phyloP scores from a whole-genome alignment of 371 early-diverging fungal species.

The Rhizomucor pusillus region DNA sequence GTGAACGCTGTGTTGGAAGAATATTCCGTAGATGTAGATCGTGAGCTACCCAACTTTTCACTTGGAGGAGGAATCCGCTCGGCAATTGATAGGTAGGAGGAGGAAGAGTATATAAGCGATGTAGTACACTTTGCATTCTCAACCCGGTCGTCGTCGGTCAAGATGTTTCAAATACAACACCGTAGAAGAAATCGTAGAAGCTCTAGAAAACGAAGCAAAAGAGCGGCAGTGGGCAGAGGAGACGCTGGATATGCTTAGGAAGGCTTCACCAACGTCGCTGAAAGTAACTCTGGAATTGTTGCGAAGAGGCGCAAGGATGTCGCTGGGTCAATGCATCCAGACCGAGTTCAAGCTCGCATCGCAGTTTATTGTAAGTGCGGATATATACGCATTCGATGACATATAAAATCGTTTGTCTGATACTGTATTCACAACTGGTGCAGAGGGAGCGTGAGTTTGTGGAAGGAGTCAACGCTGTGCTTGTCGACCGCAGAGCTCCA shows the following conservation, averaged over 20 bases:
- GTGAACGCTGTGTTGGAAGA: conserved; percentile 87
- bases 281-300: conserved; percentile 85
- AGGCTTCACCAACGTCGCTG: conserved; percentile 84
- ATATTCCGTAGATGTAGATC: conserved; percentile 63
- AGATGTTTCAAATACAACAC: conserved; percentile 7
- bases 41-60: conserved; percentile 19
- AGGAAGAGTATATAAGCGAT: background rate
- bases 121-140: too few relatives aligned
- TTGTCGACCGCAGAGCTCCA: conserved; percentile 55
- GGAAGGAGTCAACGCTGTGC: conserved; percentile 77
- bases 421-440: too few relatives aligned
- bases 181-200: conserved; percentile 3
- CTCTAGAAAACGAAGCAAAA: conserved; percentile 44
- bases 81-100: conserved; percentile 65
- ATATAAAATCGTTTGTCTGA: too few relatives aligned
- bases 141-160: too few relatives aligned
- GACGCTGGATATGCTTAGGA: conserved; percentile 61
- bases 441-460: conserved; percentile 60
- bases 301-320: conserved; percentile 64
- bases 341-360: too few relatives aligned
- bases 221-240: conserved; percentile 63
- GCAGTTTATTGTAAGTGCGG: too few relatives aligned
- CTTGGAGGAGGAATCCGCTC: conserved; percentile 65
- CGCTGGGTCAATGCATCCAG: conserved; percentile 62
- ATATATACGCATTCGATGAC: too few relatives aligned